Conservation (phyloP, 1,284 basidiomycete genomes). For the Apiotrichum veenhuisii region DNA sequence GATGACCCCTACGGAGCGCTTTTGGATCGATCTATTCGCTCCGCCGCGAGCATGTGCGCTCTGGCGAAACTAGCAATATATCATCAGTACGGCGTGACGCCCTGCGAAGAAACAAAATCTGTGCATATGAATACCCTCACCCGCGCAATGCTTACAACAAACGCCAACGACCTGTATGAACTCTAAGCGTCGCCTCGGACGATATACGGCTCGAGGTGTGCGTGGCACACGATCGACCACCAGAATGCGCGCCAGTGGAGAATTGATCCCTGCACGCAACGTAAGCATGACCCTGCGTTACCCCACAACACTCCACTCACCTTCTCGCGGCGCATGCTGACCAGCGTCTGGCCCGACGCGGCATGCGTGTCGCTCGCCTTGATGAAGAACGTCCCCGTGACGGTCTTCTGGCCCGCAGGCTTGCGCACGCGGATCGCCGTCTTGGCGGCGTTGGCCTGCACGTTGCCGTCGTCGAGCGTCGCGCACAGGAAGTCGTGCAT, state of each 20-base stretch:
- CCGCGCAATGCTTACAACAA: background rate
- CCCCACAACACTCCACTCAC: constrained; percentile 15
- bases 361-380: constrained; percentile 32
- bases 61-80: too few species aligned
- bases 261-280: constrained; percentile 35
- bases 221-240: constrained; percentile 41
- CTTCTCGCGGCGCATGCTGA: constrained; percentile 39
- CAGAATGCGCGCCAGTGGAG: constrained; percentile 48
- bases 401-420: constrained; percentile 34
- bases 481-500: constrained; percentile 25
- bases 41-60: too few species aligned
- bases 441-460: constrained; percentile 11
- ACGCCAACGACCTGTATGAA: too few species aligned
- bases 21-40: too few species aligned
- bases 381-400: constrained; percentile 36
- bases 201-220: constrained; percentile 35
- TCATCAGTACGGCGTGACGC: too few species aligned
- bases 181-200: constrained; percentile 31
- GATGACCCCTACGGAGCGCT: too few species aligned
- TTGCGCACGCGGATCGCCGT: constrained; percentile 31
- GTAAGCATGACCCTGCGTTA: background rate
- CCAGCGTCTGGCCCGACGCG: constrained; percentile 30
- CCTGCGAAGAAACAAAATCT: too few species aligned
- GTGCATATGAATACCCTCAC: background rate
- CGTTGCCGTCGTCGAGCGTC: constrained; percentile 27